Evolutionary conservation across 2,329 filamentous ascomycete species (phyloP).

Genomic region (Penicillium sp.): DNA sequence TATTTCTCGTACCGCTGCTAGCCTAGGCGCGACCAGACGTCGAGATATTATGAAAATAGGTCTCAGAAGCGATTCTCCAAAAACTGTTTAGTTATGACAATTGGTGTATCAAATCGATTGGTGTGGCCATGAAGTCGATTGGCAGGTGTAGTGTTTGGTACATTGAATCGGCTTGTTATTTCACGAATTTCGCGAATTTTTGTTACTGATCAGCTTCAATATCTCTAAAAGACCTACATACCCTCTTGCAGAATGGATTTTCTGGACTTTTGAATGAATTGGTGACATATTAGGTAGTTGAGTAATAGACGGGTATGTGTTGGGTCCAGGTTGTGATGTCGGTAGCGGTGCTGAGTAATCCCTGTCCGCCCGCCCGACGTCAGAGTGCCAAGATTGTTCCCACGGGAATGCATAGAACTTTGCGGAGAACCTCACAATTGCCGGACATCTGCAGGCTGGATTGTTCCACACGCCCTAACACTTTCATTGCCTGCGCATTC

Average conservation of each 20-base stretch:
- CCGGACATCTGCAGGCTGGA: not conserved
- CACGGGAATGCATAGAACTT: not conserved
- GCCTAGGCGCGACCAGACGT: not conserved
- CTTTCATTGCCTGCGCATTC: not conserved
- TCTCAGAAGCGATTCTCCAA: fast-evolving
- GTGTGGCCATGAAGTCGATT: not conserved
- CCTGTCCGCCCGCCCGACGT: not conserved
- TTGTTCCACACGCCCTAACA: not conserved
- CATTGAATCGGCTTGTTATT: not conserved
- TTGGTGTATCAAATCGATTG: not conserved
- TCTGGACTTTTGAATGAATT: not conserved
- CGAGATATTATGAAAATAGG: fast-evolving
- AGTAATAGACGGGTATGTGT: not conserved
- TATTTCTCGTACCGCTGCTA: not conserved
- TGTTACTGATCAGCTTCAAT: no score
- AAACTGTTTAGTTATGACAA: not conserved
- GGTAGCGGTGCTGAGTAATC: not conserved
- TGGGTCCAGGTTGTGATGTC: not conserved
- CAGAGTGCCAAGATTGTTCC: not conserved
- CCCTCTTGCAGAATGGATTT: no score
- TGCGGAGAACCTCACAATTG: not conserved
- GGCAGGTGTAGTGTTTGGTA: not conserved
- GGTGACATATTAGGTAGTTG: not conserved
- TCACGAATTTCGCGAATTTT: not conserved
- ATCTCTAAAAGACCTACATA: not conserved